Evolutionary conservation across 192 early-diverging fungal species (phyloP).

Genomic region (Cladochytrium replicatum): DNA sequence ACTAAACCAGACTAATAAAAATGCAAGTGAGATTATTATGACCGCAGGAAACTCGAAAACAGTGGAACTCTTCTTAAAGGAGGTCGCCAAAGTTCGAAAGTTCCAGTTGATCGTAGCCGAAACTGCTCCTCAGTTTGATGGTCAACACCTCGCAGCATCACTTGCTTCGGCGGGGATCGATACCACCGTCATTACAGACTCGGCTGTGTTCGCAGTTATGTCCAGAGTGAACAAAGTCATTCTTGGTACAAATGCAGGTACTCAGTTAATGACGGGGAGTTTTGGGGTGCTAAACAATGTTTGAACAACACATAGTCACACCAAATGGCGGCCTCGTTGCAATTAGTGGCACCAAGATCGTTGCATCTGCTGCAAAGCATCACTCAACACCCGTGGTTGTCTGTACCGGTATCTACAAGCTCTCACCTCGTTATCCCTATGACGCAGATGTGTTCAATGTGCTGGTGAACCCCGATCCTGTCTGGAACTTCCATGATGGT

Average conservation of each 20-base stretch:
- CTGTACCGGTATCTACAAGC: conserved; percentile 78
- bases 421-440: conserved; percentile 80
- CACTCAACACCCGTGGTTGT: conserved; percentile 91
- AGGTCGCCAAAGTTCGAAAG: conserved; percentile 71
- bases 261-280: too few relatives aligned
- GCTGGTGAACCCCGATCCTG: conserved; percentile 63
- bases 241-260: conserved; percentile 77
- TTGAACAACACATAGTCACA: conserved; percentile 44
- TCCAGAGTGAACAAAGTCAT: conserved; percentile 96
- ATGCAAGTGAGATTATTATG: conserved; percentile 88
- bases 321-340: conserved; percentile 91
- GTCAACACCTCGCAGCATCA: conserved; percentile 72
- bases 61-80: conserved; percentile 74
- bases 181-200: conserved; percentile 82
- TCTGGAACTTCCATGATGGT: conserved; percentile 73
- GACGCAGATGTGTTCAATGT: conserved; percentile 79
- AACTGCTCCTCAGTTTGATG: conserved; percentile 77
- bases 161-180: conserved; percentile 75
- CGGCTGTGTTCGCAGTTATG: conserved; percentile 95
- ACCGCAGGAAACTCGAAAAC: conserved; percentile 82
- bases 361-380: conserved; percentile 85
- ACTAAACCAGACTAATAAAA: conserved; percentile 1
- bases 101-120: conserved; percentile 96
- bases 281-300: background rate
- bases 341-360: conserved; percentile 63